Evolutionary conservation across 2,329 filamentous ascomycete species (phyloP).

Genomic region (Ciborinia camelliae): DNA sequence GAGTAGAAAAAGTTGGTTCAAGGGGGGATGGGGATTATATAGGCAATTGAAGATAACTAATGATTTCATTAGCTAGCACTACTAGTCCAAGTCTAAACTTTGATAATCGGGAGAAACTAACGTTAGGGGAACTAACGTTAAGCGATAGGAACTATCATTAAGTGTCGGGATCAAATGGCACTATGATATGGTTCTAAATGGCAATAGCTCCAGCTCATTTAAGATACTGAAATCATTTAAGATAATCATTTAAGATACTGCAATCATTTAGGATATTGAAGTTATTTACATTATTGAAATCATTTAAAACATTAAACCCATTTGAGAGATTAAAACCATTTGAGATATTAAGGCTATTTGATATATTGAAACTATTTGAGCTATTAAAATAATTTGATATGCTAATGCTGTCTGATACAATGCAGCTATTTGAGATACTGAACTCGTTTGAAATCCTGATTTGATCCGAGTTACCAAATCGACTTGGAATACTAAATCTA

Average conservation of each 20-base stretch:
- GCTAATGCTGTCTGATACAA: fast-evolving
- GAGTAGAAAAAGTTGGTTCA: no score
- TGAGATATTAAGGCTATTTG: not conserved
- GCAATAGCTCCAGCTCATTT: not conserved
- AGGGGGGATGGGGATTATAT: not conserved
- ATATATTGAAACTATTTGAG: not conserved
- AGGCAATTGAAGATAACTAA: not conserved
- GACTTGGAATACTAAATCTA: not conserved
- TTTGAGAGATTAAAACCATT: not conserved
- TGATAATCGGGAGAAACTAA: no score
- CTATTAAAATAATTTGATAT: not conserved
- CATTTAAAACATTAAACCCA: not conserved
- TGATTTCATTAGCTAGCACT: not conserved
- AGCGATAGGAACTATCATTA: no score
- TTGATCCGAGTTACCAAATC: not conserved
- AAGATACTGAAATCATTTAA: not conserved
- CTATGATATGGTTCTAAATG: no score
- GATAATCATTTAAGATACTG: not conserved
- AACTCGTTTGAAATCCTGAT: fast-evolving
- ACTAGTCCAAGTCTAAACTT: no score
- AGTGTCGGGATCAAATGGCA: no score
- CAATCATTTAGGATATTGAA: not conserved
- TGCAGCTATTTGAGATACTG: no score
- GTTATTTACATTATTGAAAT: not conserved
- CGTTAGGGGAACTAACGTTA: no score